A percentile compares a stretch with the other conserved stretches of the same genome.
phyloP scores from a whole-genome alignment of 1,284 basidiomycete species.

The Ganoderma multipileum region DNA sequence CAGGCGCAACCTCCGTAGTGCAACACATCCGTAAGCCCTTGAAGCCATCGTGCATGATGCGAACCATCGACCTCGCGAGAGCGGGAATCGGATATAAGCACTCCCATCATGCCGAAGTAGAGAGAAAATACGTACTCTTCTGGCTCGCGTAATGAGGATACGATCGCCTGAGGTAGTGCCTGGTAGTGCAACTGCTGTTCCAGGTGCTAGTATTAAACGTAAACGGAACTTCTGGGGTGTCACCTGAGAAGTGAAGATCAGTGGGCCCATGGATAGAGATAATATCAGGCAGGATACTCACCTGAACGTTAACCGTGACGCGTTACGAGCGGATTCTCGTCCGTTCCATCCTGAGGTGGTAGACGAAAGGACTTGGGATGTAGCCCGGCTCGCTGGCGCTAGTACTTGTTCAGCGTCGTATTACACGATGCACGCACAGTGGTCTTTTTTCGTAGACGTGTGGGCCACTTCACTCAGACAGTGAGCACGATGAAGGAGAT shows the following conservation, averaged over 20 bases:
- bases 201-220: too few relatives aligned
- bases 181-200: too few relatives aligned
- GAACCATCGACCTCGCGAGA: slow-evolving; percentile 58
- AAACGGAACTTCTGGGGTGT: slow-evolving; percentile 58
- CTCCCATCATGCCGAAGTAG: neutral
- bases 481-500: too few relatives aligned
- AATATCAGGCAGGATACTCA: slow-evolving; percentile 41
- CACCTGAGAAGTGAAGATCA: slow-evolving; percentile 59
- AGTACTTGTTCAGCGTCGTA: too few relatives aligned
- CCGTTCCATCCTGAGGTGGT: slow-evolving; percentile 79
- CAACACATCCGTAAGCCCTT: too few relatives aligned
- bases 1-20: too few relatives aligned
- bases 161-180: slow-evolving; percentile 72
- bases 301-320: slow-evolving; percentile 92
- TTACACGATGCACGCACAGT: too few relatives aligned
- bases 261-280: neutral
- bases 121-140: slow-evolving; percentile 57
- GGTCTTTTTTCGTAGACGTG: too few relatives aligned
- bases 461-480: too few relatives aligned
- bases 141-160: slow-evolving; percentile 81
- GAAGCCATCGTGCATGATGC: too few relatives aligned
- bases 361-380: slow-evolving; percentile 50
- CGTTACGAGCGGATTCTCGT: slow-evolving; percentile 89
- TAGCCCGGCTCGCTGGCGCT: too few relatives aligned
- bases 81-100: slow-evolving; percentile 68